These are phyloP conservation scores for Penicillium fuscoglaucum DNA, from an alignment of 2,329 filamentous ascomycete genomes.

Conservation along the genomic window DNA sequence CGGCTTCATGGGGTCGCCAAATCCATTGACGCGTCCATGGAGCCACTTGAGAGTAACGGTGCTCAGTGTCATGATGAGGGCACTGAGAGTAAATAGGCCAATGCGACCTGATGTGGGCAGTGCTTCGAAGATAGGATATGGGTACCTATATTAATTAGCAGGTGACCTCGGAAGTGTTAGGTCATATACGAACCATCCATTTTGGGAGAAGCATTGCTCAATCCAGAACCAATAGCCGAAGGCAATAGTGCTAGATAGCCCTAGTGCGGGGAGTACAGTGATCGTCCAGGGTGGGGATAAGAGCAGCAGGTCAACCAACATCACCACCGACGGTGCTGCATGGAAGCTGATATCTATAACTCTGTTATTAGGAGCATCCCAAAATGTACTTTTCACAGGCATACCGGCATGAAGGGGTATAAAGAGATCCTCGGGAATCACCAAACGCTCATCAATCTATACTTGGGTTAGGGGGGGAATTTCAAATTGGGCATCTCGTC, in stretches of 20 bases:
- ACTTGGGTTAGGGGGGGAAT: conserved; percentile 4
- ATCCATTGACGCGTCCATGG: conserved; percentile 57
- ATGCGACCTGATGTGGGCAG: conserved; percentile 66
- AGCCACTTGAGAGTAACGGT: conserved; percentile 69
- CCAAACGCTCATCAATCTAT: conserved; percentile 49
- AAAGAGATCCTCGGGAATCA: conserved; percentile 48
- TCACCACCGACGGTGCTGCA: conserved; percentile 54
- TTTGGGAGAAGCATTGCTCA: conserved; percentile 58
- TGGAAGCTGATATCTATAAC: conserved; percentile 49
- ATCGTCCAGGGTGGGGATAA: conserved; percentile 63
- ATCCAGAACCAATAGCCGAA: conserved; percentile 66
- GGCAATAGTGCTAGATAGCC: conserved; percentile 52
- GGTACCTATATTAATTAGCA: conserved; percentile 60
- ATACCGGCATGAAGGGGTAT: conserved; percentile 41
- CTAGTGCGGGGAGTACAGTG: conserved; percentile 52
- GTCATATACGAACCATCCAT: conserved; percentile 55
- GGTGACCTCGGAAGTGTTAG: not conserved
- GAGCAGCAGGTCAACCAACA: conserved; percentile 57
- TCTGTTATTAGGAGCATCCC: not conserved
- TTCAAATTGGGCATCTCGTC: not conserved
- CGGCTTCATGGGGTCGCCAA: conserved; percentile 24
- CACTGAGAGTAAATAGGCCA: conserved; percentile 68
- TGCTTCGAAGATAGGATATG: conserved; percentile 79
- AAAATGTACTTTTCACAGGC: conserved; percentile 29
- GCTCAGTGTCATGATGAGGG: conserved; percentile 68